Base-by-base conservation (phyloP, 164 flowering plant species). In the Buxus sempervirens region DNA sequence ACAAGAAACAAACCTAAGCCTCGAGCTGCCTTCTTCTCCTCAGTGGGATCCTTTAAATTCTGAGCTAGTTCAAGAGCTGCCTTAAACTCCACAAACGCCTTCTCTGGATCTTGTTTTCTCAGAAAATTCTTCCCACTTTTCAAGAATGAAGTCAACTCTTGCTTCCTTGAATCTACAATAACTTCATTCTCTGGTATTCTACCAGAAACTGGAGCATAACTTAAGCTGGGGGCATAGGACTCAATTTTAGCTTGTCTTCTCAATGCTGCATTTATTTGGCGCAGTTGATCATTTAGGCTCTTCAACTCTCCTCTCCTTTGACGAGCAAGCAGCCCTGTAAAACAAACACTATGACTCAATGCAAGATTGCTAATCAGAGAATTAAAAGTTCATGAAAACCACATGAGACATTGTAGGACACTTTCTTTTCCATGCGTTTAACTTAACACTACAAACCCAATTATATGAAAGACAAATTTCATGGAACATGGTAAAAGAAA, bases 201-300 rank as follows among this genome's bases (percentile, higher is more conserved):
- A 60, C 76, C 78, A 66, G 84, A 88, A 45, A 82, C 84, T 59
- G 97, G 99, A 63, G 99, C 96, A 82, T 96, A 96, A 80, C 97
- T 96, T 78, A 92, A 77, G 62, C 61, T 73, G 54, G 98, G 98
- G 25, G 99, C 98, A 73, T 96, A 96, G 0, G 99, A 90, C 79
- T 96, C 99, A 32, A 96, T 90, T 77, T 92, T 96, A 51, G 99
- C 99, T 82, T 96, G 99, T 79, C 96, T 87, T 76, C 97, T 84
- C 13, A 96, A 74, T 64, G 98, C 94, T 63, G 97, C 80, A 79
- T 96, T 96, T 49, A 96, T 96, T 76, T 96, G 98, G 57, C 91
- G 90, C 45, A 92, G 85, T 79, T 92, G 99, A 64, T 92, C 98
- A 76, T 96, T 96, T 67, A 92, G 58, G 36, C 85, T 76, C 67